A percentile compares a stretch with the other conserved stretches of the same genome.
Evolutionary conservation across 345 rosid species (phyloP).

Genomic region (Turnera subulata): DNA sequence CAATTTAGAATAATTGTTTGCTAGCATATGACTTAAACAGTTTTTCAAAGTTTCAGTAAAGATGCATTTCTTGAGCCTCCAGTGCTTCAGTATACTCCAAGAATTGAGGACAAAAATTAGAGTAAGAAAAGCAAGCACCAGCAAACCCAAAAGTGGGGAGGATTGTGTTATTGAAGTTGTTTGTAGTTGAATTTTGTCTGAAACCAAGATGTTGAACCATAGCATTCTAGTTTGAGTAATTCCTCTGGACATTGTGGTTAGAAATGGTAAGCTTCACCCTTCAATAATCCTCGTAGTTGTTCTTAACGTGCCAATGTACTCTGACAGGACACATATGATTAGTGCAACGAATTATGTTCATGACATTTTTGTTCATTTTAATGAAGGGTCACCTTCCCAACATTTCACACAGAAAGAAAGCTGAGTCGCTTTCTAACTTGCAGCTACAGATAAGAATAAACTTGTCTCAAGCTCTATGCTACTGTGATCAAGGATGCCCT

Average conservation of each 20-base stretch:
- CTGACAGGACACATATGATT: constrained; percentile 54
- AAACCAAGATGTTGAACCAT: constrained; percentile 57
- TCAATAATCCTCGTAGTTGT: constrained; percentile 46
- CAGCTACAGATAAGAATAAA: background rate
- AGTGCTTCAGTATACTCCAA: no score
- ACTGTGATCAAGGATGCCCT: no score
- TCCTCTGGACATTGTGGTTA: constrained; percentile 43
- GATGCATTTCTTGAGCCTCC: no score
- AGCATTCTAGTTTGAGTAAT: constrained; percentile 54
- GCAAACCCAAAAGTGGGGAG: constrained; percentile 40
- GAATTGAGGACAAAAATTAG: no score
- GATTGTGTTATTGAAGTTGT: constrained; percentile 33
- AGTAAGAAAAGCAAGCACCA: constrained; percentile 22
- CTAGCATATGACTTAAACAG: no score
- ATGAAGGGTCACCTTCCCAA: constrained; percentile 29
- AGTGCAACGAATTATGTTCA: constrained; percentile 44
- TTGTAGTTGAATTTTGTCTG: constrained; percentile 48
- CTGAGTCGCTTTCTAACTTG: background rate
- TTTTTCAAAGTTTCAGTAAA: no score
- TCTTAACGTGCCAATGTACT: no score
- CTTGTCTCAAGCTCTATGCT: no score
- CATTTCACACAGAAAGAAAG: background rate
- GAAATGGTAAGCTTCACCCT: constrained; percentile 50
- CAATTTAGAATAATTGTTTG: no score
- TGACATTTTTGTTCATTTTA: background rate